Evolutionary conservation across 768 basidiomycete species (phyloP), one percentile per base, ranked within the genome.

Genomic region (Scleroderma citrinum): DNA sequence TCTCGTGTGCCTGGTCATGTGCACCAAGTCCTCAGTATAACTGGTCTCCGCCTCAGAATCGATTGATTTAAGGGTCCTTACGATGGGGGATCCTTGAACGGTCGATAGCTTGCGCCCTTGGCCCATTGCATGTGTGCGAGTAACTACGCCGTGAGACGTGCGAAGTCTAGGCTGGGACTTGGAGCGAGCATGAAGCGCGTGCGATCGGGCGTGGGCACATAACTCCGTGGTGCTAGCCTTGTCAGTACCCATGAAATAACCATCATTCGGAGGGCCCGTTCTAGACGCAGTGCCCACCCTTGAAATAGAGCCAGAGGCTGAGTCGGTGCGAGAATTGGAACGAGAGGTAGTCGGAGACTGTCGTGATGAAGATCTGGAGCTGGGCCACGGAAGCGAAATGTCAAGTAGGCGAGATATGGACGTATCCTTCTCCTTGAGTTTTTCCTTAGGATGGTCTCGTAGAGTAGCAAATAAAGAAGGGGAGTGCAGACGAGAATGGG

Each of bases 91-190:
- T 24, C 51, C 64, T 34, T 66, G 64, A 19, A 65, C 64, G 3
- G 57, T 68, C 0, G 64, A 65, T 29, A 68, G 35, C 38, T 61
- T 58, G 54, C 65, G 57, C 11, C 55, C 54, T 34, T 42, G 56
- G 31, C 35, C 51, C 10, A 31, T 26, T 20, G 14, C 21, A 7
- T 53, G 43, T 1, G 47, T 30, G 11, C 50, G 48, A 16, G 50
- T 40, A 11, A 51, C 36, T 10, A 48, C 36, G 26, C 35, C 53
- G 21, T 48, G 32, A 3, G 56, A 48, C n/a, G 47, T 17, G 2
- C 48, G 53, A 21, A 69, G 48, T 55, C 63, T 71, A 2, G 71
- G 68, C 46, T 72, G 71, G 3, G 71, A 73, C 43, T 48, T 55
- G 5, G 70, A 67, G 19, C 68, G 60, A 23, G 62, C 55, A 12